A percentile compares a stretch with the other conserved stretches of the same genome.
Conservation (phyloP, 2,329 filamentous ascomycete genomes). For the Ceratocystis cubensis region DNA sequence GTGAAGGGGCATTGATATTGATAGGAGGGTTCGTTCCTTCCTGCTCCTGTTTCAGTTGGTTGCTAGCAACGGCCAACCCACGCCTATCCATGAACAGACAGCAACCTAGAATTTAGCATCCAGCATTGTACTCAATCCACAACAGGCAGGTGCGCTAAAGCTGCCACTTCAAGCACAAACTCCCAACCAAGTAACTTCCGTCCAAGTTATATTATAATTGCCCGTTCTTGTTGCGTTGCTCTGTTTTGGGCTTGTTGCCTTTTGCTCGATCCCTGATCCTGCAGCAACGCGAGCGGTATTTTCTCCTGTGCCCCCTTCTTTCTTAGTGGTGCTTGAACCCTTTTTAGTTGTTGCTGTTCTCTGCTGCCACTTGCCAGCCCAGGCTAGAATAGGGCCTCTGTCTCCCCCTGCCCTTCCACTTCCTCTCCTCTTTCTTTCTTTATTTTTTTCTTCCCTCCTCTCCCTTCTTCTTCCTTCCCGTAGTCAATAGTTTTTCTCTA, state of each 20-base stretch:
- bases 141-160: neutral
- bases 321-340: conserved; percentile 8
- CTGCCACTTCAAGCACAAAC: neutral
- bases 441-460: neutral
- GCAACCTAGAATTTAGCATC: neutral
- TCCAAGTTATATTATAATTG: too few species aligned
- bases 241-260: neutral
- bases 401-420: neutral
- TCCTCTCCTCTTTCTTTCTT: neutral
- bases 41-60: conserved; percentile 3
- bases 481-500: conserved; percentile 6
- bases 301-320: conserved; percentile 14
- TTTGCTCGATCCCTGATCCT: conserved; percentile 12
- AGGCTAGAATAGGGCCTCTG: neutral
- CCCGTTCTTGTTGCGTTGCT: too few species aligned
- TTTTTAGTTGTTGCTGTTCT: neutral
- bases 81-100: neutral
- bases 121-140: too few species aligned
- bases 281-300: conserved; percentile 6
- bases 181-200: neutral
- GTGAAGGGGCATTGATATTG: conserved; percentile 3
- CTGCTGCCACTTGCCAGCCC: neutral
- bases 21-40: conserved; percentile 12
- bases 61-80: neutral
- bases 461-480: conserved; percentile 9